phyloP scores from a whole-genome alignment of 2,329 filamentous ascomycete species.

The Phialophora chinensis region DNA sequence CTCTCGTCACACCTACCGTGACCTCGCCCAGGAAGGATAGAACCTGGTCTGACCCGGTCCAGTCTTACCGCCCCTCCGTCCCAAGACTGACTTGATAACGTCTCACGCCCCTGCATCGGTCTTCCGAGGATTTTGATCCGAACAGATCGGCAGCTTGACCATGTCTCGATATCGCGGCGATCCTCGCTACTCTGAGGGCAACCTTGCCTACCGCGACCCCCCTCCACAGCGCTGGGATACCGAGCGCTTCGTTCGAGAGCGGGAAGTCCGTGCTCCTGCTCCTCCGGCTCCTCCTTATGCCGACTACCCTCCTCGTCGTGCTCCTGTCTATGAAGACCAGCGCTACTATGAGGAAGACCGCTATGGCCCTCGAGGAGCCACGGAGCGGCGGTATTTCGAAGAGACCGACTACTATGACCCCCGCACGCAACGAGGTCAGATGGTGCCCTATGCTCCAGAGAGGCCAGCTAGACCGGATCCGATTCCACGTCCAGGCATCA shows the following conservation, averaged over 20 bases:
- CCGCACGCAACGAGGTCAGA: conserved; percentile 54
- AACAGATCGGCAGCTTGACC: conserved; percentile 14
- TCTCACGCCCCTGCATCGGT: conserved; percentile 5
- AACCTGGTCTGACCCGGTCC: not conserved
- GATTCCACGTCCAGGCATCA: conserved; percentile 67
- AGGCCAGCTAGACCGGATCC: conserved; percentile 60
- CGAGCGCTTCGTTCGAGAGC: conserved; percentile 52
- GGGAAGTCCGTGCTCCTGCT: conserved; percentile 46
- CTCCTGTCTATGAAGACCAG: conserved; percentile 48
- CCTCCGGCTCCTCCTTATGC: conserved; percentile 39
- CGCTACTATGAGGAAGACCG: conserved; percentile 49
- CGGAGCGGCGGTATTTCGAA: conserved; percentile 47
- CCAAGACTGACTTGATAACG: conserved; percentile 1
- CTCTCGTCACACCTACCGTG: not conserved
- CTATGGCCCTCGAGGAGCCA: conserved; percentile 51
- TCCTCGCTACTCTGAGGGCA: conserved; percentile 32
- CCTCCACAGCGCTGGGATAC: conserved; percentile 47
- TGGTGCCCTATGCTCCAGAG: conserved; percentile 63
- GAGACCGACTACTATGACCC: conserved; percentile 48
- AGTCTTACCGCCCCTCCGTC: not conserved
- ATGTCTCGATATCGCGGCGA: conserved; percentile 39
- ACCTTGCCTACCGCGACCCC: conserved; percentile 39
- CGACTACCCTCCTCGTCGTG: conserved; percentile 43
- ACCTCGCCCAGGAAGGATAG: not conserved
- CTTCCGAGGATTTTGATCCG: not conserved